phyloP scores from a whole-genome alignment of 495 filamentous ascomycete species.

The Cetradonia linearis region DNA sequence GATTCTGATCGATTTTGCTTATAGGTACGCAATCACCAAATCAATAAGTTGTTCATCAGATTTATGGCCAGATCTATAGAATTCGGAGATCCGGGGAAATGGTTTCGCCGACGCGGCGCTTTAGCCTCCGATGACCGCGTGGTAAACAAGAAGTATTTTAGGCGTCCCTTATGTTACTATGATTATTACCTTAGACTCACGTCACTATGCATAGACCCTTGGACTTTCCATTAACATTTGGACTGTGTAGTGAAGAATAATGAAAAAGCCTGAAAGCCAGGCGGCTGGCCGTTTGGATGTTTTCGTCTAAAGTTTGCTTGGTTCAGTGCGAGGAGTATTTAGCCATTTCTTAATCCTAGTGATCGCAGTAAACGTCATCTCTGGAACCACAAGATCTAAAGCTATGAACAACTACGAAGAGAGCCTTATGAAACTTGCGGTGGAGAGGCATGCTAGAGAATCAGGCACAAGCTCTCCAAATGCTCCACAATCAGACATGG shows the following conservation, averaged over 20 bases:
- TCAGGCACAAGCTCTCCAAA: not conserved
- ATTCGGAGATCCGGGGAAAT: conserved; percentile 2
- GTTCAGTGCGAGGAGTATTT: too few species aligned
- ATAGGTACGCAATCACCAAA: not conserved
- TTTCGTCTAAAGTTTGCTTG: too few species aligned
- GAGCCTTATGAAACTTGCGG: conserved; percentile 8
- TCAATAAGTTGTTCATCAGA: too few species aligned
- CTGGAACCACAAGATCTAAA: not conserved
- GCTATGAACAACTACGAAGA: conserved; percentile 11
- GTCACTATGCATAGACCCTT: not conserved
- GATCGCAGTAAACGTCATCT: not conserved
- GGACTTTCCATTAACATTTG: not conserved
- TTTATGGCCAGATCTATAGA: conserved; percentile 9
- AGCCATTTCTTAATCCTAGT: not conserved
- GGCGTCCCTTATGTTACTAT: not conserved
- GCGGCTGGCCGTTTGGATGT: not conserved
- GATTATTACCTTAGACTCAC: not conserved
- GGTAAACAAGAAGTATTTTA: not conserved
- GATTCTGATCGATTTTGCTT: too few species aligned
- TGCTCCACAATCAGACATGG: not conserved
- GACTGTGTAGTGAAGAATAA: not conserved
- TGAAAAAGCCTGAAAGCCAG: not conserved
- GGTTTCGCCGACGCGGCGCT: conserved; percentile 4
- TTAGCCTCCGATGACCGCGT: not conserved
- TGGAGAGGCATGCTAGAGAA: not conserved